Conservation (phyloP, 2,329 filamentous ascomycete species). For the Clonostachys rosea region DNA sequence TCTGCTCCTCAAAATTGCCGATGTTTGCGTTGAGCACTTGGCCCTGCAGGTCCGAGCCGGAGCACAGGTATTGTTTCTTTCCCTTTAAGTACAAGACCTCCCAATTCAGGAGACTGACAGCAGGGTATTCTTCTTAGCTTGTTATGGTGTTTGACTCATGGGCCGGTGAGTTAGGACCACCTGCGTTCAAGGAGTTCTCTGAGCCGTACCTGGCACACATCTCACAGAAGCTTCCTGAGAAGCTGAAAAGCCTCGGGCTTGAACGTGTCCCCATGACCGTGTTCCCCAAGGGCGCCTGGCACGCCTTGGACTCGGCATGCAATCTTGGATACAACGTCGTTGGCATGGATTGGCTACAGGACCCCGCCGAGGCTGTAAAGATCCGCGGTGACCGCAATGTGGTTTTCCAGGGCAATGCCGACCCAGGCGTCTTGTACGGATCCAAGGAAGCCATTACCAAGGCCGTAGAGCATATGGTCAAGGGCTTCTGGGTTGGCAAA, state of each 20-base stretch:
- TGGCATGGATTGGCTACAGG: constrained; percentile 91
- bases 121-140: constrained; percentile 45
- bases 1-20: constrained; percentile 84
- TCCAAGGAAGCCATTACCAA: constrained; percentile 74
- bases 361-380: constrained; percentile 77
- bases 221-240: constrained; percentile 70
- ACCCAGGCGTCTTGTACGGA: constrained; percentile 90
- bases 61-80: constrained; percentile 60
- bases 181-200: constrained; percentile 78
- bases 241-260: constrained; percentile 67
- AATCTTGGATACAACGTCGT: constrained; percentile 89
- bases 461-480: constrained; percentile 80
- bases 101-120: background rate
- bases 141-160: constrained; percentile 98
- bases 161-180: constrained; percentile 88
- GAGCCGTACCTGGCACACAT: constrained; percentile 86
- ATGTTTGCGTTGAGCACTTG: constrained; percentile 91
- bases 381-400: constrained; percentile 70
- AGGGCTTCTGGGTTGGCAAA: constrained; percentile 75
- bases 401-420: constrained; percentile 90
- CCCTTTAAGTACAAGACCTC: background rate
- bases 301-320: constrained; percentile 83
- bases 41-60: constrained; percentile 89
- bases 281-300: constrained; percentile 97
- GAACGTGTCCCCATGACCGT: constrained; percentile 93